phyloP scores from a whole-genome alignment of 371 early-diverging fungal species.

The Fennellomyces sp. region DNA sequence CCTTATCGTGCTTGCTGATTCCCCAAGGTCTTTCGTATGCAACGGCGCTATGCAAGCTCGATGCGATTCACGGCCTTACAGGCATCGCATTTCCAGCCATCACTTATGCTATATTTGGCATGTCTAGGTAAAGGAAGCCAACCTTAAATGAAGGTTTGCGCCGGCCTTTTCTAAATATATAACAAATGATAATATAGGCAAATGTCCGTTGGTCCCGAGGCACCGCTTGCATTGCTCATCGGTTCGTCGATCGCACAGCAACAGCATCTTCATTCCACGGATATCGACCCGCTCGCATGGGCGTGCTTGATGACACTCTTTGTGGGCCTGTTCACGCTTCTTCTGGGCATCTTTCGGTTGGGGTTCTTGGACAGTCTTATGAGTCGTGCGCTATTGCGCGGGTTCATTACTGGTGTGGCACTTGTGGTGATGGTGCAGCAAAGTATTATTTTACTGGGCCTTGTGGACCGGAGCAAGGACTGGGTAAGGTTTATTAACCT shows the following conservation, averaged over 20 bases:
- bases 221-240: conserved; percentile 21
- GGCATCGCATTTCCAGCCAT: conserved; percentile 82
- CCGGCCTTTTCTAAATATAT: not conserved
- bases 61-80: conserved; percentile 88
- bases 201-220: conserved; percentile 49
- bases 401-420: conserved; percentile 93
- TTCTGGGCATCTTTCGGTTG: conserved; percentile 90
- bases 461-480: conserved; percentile 44
- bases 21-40: conserved; percentile 94
- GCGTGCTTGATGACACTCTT: conserved; percentile 79
- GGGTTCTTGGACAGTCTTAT: conserved; percentile 95
- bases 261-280: conserved; percentile 36
- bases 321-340: conserved; percentile 89
- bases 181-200: conserved; percentile 52
- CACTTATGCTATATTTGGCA: conserved; percentile 87
- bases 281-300: conserved; percentile 36
- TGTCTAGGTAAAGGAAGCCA: conserved; percentile 78
- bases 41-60: conserved; percentile 78
- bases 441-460: conserved; percentile 76
- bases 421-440: conserved; percentile 89
- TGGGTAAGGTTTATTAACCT: conserved; percentile 9
- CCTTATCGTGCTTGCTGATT: conserved; percentile 85
- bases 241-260: conserved; percentile 30
- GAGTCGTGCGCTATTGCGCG: conserved; percentile 87
- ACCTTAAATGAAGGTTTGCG: not conserved